A percentile compares a stretch with the other conserved stretches of the same genome.
Evolutionary conservation across 2,329 filamentous ascomycete species (phyloP).

Genomic region (Hymenoscyphus infarciens): DNA sequence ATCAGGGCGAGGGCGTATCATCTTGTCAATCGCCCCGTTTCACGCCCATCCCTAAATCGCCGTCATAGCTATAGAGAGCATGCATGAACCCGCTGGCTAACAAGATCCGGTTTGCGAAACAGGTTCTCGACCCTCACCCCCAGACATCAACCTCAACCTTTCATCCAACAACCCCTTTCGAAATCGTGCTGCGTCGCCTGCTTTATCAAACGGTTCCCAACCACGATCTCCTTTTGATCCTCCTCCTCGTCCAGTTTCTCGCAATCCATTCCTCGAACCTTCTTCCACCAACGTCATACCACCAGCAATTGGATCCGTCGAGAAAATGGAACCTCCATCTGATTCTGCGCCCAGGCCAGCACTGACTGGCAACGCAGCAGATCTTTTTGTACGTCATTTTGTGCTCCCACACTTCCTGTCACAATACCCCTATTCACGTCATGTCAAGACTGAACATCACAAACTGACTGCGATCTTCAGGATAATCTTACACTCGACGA

Average conservation of each 20-base stretch:
- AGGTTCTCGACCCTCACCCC: slow-evolving; percentile 41
- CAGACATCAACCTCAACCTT: slow-evolving; percentile 60
- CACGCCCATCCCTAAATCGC: slow-evolving; percentile 21
- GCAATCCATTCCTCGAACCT: slow-evolving; percentile 71
- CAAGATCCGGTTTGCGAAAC: slow-evolving; percentile 27
- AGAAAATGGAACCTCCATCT: slow-evolving; percentile 48
- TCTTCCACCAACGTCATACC: slow-evolving; percentile 25
- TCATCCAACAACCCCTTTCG: slow-evolving; percentile 76
- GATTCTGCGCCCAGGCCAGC: slow-evolving; percentile 39
- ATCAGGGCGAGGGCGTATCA: slow-evolving; percentile 30
- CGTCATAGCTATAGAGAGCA: slow-evolving; percentile 19
- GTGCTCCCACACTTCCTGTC: background rate
- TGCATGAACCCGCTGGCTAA: slow-evolving; percentile 33
- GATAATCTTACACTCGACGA: slow-evolving; percentile 66
- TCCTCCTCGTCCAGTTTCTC: slow-evolving; percentile 58
- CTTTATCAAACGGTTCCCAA: slow-evolving; percentile 38
- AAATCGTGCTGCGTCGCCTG: slow-evolving; percentile 65
- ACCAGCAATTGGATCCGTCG: slow-evolving; percentile 36
- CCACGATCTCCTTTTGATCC: slow-evolving; percentile 56
- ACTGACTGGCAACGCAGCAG: slow-evolving; percentile 54
- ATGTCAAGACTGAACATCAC: slow-evolving; percentile 6
- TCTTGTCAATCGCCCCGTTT: slow-evolving; percentile 32
- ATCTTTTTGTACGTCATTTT: slow-evolving; percentile 68
- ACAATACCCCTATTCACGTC: background rate
- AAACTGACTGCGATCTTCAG: slow-evolving; percentile 44